Conservation (phyloP, 805 yeast genomes). For the Trichomonascus vanleenenianus region DNA sequence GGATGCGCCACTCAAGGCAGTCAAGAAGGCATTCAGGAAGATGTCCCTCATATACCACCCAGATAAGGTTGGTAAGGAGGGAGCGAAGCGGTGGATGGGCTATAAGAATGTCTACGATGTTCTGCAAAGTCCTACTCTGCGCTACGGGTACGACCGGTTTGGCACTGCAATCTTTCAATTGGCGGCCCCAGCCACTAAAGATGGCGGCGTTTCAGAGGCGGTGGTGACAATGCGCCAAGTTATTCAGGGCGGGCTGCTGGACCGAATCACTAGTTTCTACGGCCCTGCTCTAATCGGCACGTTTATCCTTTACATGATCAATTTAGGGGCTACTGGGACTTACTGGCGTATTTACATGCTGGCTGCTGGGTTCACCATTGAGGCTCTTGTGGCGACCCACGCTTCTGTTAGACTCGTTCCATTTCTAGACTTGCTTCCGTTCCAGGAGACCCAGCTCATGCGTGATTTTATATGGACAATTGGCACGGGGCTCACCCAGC, state of each 20-base stretch:
- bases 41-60: slow-evolving; percentile 27
- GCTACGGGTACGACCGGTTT: slow-evolving; percentile 75
- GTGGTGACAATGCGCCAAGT: slow-evolving; percentile 1
- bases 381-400: slow-evolving; percentile 20
- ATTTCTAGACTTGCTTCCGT: slow-evolving; percentile 10
- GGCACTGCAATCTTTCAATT: slow-evolving; percentile 55
- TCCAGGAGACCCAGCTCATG: slow-evolving; percentile 16
- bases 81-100: slow-evolving; percentile 32
- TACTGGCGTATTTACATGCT: slow-evolving; percentile 22
- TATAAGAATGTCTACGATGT: slow-evolving; percentile 71
- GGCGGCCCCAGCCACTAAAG: slow-evolving; percentile 2
- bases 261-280: slow-evolving; percentile 11
- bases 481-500: slow-evolving; percentile 20
- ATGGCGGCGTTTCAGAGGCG: neutral
- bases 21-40: slow-evolving; percentile 18
- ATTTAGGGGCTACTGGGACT: slow-evolving; percentile 12
- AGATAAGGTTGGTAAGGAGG: slow-evolving; percentile 25
- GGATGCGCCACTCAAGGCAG: slow-evolving; percentile 13
- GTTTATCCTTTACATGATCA: slow-evolving; percentile 14
- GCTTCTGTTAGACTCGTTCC: slow-evolving; percentile 5
- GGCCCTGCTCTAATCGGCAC: slow-evolving; percentile 10
- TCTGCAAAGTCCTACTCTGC: slow-evolving; percentile 63
- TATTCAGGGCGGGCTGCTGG: slow-evolving; percentile 9
- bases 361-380: slow-evolving; percentile 14
- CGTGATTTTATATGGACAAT: slow-evolving; percentile 14